Conservation (phyloP, 176 grass and related monocot genomes). For the maize (Zea mays) region Zm-B73-REFERENCE-NAM-5.0 NC_050096.1:229902001-229902500, state of each 20-base stretch:
- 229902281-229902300: neutral
- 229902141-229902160: neutral
- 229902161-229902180: constrained; percentile 4
- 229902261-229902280: neutral
- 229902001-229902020: constrained; percentile 6
- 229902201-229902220: constrained; percentile 13
- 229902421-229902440: no score
- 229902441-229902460: no score
- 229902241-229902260: neutral
- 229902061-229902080: constrained; percentile 43
- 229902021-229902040: neutral
- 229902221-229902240: neutral
- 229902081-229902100: constrained; percentile 17
- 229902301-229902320: no score
- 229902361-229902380: no score
- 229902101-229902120: constrained; percentile 50
- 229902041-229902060: neutral
- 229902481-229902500: no score
- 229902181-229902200: constrained; percentile 21
- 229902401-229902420: no score
- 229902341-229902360: no score
- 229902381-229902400: no score
- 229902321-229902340: no score
- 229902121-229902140: constrained; percentile 39
- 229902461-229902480: no score